These are phyloP conservation scores for Serendipita vermifera DNA, from an alignment of 768 basidiomycete species.

Conservation along the genomic window DNA sequence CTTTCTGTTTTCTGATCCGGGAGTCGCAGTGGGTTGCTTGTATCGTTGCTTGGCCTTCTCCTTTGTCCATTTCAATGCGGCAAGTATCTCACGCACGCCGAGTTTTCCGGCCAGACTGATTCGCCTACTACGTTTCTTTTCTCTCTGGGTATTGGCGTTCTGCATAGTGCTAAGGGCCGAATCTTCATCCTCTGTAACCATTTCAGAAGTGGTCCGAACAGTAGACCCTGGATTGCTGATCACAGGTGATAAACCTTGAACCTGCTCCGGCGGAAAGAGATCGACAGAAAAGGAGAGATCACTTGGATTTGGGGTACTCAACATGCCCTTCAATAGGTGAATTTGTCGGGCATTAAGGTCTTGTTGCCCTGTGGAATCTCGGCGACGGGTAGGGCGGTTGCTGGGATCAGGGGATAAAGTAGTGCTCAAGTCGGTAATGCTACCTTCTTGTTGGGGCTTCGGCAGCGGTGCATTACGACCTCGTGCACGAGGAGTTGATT, in stretches of 20 bases:
- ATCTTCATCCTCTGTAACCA: background rate
- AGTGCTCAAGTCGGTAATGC: background rate
- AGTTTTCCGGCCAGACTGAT: background rate
- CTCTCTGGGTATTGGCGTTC: background rate
- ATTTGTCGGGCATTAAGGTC: constrained; percentile 77
- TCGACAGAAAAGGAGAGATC: background rate
- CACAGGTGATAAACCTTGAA: background rate
- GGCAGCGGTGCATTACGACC: background rate
- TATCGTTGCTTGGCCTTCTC: background rate
- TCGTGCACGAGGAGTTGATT: background rate
- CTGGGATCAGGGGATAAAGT: background rate
- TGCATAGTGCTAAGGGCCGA: background rate
- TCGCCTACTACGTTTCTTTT: background rate
- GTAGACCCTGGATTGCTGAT: background rate
- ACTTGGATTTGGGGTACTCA: constrained; percentile 33
- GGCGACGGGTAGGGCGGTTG: background rate
- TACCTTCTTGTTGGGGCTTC: background rate
- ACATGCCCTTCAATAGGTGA: constrained; percentile 64
- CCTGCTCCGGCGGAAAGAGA: too few species aligned
- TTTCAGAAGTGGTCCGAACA: background rate
- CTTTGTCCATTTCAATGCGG: constrained; percentile 4
- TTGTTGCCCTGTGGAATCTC: background rate
- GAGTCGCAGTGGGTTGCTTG: background rate
- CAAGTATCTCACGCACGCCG: background rate
- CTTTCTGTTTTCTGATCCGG: background rate